Percentiles rank a stretch among this genome's conserved stretches.
phyloP scores from a whole-genome alignment of 2,329 filamentous ascomycete species.

The Camptophora hylomeconis region DNA sequence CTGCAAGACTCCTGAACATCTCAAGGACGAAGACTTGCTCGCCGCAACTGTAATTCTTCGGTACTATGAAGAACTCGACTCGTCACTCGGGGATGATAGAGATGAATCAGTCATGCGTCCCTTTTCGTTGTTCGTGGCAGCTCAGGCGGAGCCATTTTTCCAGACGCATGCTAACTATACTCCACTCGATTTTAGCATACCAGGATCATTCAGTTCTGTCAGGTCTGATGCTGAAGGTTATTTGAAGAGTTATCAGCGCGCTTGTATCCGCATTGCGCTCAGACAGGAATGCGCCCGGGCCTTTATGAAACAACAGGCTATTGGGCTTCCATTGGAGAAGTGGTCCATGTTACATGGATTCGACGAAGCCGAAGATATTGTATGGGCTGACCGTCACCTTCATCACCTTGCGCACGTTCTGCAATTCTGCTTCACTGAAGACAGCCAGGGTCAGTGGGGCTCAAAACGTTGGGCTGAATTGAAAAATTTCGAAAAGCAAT shows the following conservation, averaged over 20 bases:
- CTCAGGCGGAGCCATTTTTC: conserved; percentile 13
- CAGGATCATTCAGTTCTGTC: conserved; percentile 2
- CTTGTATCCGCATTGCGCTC: conserved; percentile 13
- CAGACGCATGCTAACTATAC: conserved; percentile 2
- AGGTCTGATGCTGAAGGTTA: conserved; percentile 7
- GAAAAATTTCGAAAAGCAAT: conserved; percentile 12
- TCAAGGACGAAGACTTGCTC: conserved; percentile 38
- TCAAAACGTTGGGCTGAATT: conserved; percentile 15
- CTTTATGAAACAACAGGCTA: conserved; percentile 12
- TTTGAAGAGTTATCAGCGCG: conserved; percentile 15
- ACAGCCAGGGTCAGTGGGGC: conserved; percentile 4
- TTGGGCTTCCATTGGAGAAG: conserved; percentile 12
- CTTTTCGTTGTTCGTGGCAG: conserved; percentile 15
- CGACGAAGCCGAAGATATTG: conserved; percentile 14
- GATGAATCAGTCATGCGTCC: conserved; percentile 12
- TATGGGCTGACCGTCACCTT: conserved; percentile 42
- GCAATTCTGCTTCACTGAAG: conserved; percentile 43
- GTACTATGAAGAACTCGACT: conserved; percentile 44
- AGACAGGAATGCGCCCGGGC: conserved; percentile 15
- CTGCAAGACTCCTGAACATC: conserved; percentile 23
- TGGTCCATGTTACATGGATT: conserved; percentile 15
- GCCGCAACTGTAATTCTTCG: conserved; percentile 45
- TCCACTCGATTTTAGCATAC: conserved; percentile 3
- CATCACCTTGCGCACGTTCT: conserved; percentile 51
- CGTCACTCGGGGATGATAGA: conserved; percentile 29